Conservation (phyloP, 306 rosid genomes). For the Gastrolobium bilobum region DNA sequence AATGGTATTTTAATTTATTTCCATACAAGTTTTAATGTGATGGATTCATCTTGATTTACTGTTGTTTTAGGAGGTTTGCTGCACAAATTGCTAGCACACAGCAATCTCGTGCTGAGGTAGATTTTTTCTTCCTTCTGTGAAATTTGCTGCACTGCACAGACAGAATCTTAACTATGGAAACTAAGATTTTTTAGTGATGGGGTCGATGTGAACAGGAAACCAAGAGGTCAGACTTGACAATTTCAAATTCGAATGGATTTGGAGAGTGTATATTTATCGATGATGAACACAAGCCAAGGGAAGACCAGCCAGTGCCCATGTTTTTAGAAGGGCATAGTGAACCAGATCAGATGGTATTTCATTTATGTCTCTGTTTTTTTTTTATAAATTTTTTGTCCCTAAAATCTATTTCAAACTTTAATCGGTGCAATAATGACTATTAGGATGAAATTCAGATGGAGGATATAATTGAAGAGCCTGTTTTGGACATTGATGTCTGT, state of each 20-base stretch:
- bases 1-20: background rate
- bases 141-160: background rate
- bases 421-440: conserved; percentile 32
- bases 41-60: conserved; percentile 36
- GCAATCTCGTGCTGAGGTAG: conserved; percentile 66
- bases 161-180: background rate
- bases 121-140: conserved; percentile 28
- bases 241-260: conserved; percentile 58
- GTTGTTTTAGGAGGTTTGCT: conserved; percentile 72
- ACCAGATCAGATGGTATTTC: conserved; percentile 74
- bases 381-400: background rate
- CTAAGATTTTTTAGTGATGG: conserved; percentile 40
- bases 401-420: conserved; percentile 24
- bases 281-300: conserved; percentile 68
- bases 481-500: conserved; percentile 73
- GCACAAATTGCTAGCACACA: conserved; percentile 78
- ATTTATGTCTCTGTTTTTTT: background rate
- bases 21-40: conserved; percentile 14
- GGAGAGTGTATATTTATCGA: conserved; percentile 80
- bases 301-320: conserved; percentile 91
- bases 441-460: conserved; percentile 97
- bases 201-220: conserved; percentile 59
- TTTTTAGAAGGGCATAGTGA: conserved; percentile 64
- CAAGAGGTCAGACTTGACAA: conserved; percentile 58
- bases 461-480: conserved; percentile 75